phyloP scores from a whole-genome alignment of 1,139 yeast genomes.

The Geotrichum phurueaensis region DNA sequence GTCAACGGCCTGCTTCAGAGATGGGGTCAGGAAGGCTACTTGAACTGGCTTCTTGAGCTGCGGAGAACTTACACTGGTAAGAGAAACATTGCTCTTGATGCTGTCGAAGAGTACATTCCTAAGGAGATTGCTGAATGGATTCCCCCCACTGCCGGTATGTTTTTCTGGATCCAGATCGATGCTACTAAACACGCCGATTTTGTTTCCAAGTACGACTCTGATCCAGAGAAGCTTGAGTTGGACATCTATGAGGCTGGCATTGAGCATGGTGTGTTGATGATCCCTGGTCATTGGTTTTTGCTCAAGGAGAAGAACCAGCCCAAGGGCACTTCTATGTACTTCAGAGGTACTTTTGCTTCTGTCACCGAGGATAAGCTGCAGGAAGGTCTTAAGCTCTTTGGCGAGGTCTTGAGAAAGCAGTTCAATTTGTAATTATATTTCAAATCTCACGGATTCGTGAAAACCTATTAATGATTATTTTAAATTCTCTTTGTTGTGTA shows the following conservation, averaged over 20 bases:
- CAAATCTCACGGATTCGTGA: background rate
- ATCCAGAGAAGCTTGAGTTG: constrained; percentile 56
- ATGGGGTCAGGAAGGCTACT: constrained; percentile 71
- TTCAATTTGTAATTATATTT: constrained; percentile 22
- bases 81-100: constrained; percentile 70
- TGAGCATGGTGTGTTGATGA: constrained; percentile 62
- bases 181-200: constrained; percentile 75
- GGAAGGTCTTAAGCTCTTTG: constrained; percentile 59
- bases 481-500: too few relatives aligned
- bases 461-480: too few relatives aligned
- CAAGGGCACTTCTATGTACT: constrained; percentile 51
- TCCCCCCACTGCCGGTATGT: constrained; percentile 86
- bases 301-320: constrained; percentile 44
- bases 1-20: constrained; percentile 56
- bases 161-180: constrained; percentile 71
- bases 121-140: constrained; percentile 44
- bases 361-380: constrained; percentile 59
- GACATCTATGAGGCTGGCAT: constrained; percentile 61
- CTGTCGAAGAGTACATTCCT: constrained; percentile 58
- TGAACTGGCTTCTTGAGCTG: constrained; percentile 84
- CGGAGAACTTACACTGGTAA: constrained; percentile 75
- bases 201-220: constrained; percentile 44
- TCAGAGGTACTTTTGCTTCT: constrained; percentile 89
- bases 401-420: constrained; percentile 45
- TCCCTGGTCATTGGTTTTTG: constrained; percentile 89